These are phyloP conservation scores for Vigna radiata DNA, from an alignment of 306 rosid genomes.

Conservation along the genomic window DNA sequence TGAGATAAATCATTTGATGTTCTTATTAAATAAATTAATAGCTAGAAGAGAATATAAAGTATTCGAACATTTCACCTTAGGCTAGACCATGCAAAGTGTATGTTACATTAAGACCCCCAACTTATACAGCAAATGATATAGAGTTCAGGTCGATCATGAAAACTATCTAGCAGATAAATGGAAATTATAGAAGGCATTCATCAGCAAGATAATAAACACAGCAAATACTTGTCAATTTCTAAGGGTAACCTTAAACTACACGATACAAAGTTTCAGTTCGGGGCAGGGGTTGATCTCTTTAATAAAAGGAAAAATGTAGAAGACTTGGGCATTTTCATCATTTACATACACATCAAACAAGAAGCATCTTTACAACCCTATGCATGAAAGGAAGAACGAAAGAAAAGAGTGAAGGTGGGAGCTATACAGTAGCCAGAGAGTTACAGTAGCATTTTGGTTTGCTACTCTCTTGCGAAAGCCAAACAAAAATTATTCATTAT, in stretches of 20 bases:
- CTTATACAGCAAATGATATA: too few relatives aligned
- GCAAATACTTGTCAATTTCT: too few relatives aligned
- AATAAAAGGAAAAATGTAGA: not conserved
- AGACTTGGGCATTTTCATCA: slow-evolving; percentile 27
- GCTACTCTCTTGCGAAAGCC: slow-evolving; percentile 6
- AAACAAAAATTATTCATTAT: slow-evolving; percentile 6
- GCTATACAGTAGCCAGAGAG: slow-evolving; percentile 23
- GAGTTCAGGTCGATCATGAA: too few relatives aligned
- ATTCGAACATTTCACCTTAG: too few relatives aligned
- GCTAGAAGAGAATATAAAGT: too few relatives aligned
- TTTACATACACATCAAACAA: slow-evolving; percentile 27
- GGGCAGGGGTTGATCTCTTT: not conserved
- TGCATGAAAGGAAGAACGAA: slow-evolving; percentile 15
- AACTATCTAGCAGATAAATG: too few relatives aligned
- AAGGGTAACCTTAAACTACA: too few relatives aligned
- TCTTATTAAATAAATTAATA: not conserved
- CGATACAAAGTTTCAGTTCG: too few relatives aligned
- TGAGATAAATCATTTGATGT: not conserved
- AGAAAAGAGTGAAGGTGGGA: not conserved
- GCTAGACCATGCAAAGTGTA: too few relatives aligned
- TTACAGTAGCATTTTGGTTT: slow-evolving; percentile 25
- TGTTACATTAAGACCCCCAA: too few relatives aligned
- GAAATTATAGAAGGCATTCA: too few relatives aligned
- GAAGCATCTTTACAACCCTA: slow-evolving; percentile 32
- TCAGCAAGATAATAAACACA: too few relatives aligned